Conservation (phyloP, 768 basidiomycete genomes). For the Trametes elegans region DNA sequence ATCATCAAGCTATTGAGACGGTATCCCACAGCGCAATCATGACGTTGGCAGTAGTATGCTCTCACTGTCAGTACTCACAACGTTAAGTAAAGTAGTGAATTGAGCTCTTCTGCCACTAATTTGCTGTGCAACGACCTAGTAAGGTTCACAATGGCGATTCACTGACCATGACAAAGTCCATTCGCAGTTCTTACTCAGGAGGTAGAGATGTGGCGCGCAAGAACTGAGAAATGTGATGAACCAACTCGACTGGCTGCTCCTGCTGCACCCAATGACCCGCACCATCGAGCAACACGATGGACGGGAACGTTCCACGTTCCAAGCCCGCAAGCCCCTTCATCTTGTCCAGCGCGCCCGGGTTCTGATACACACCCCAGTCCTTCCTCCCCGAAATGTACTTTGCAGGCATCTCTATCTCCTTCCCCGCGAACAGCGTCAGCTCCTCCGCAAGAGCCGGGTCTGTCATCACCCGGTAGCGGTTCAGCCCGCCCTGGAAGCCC, state of each 20-base stretch:
- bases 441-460: slow-evolving; percentile 39
- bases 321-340: slow-evolving; percentile 37
- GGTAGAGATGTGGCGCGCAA: no score
- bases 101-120: no score
- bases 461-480: slow-evolving; percentile 48
- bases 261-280: slow-evolving; percentile 70
- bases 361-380: slow-evolving; percentile 64
- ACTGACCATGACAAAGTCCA: no score
- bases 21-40: no score
- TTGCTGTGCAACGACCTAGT: no score
- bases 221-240: slow-evolving; percentile 41
- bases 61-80: no score
- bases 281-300: slow-evolving; percentile 51
- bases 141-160: no score
- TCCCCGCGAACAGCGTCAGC: slow-evolving; percentile 43
- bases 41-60: no score
- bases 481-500: slow-evolving; percentile 65
- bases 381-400: slow-evolving; percentile 54
- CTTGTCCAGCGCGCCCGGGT: slow-evolving; percentile 44
- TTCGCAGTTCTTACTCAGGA: no score
- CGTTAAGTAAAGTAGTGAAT: no score
- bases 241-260: slow-evolving; percentile 45
- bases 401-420: slow-evolving; percentile 48
- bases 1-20: no score
- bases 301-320: no score